Base-by-base conservation (phyloP, 495 filamentous ascomycete species). In the Hamigera avellanea region DNA sequence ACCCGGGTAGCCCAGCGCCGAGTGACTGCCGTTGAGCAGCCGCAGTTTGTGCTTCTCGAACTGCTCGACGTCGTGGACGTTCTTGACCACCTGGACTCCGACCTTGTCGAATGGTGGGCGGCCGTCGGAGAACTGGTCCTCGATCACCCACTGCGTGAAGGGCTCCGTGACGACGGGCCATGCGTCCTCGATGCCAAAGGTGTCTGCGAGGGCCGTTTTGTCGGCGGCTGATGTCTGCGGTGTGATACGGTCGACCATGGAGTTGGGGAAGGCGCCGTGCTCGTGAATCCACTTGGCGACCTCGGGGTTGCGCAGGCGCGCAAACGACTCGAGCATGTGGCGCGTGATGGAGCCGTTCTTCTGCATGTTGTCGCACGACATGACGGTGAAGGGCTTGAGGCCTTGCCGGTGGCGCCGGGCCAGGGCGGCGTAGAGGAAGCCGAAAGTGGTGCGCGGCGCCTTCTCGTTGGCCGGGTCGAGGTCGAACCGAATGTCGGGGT, bases 351-450 rank as follows among this genome's bases (percentile, higher is more conserved):
- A 50, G 16, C 64, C 64, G 46, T 69, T 69, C 53, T 66, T 66
- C 52, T 67, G 60, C 64, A 69, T 69, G 48, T 69, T 69, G 40
- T 69, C 64, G 41, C 64, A 69, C 6, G 64, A 69, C 56, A 69
- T 52, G 30, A 67, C 62, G 41, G 64, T 69, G 51, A 69, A 69
- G 16, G 64, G 64, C 29, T 56, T 58, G 27, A 66, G 56, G 3
- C 64, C 64, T 26, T 58, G 46, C 40, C 53, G 31, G 35, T 57
- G 45, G 30, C 64, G 64, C 2, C 56, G 54, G 4, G 49, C 56
- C 28, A 69, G 44, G 25, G 64, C 64, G 29, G 62, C 61, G 45
- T 64, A 67, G 32, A 69, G 60, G 49, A 66, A 69, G 26, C 64
- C 64, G 35, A 67, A 69, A 15, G 61, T 67, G 21, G 64, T 69